Evolutionary conservation across 371 early-diverging fungal genomes (phyloP).

Genomic region (Haplosporangium sp.): DNA sequence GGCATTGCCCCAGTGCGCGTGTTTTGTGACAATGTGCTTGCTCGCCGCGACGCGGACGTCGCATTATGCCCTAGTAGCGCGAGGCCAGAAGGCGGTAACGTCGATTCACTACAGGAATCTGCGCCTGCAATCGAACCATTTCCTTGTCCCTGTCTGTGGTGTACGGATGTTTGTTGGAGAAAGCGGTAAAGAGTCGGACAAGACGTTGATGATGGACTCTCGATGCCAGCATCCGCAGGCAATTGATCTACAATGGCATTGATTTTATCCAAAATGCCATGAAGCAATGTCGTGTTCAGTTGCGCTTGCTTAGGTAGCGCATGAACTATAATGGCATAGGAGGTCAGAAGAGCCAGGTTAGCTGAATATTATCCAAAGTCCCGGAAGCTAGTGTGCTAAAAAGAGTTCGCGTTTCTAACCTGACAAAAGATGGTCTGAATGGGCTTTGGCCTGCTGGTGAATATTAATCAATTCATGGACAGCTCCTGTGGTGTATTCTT

Average conservation of each 20-base stretch:
- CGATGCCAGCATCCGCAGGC: conserved; percentile 6
- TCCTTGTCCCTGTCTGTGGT: not conserved
- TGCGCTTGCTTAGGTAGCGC: conserved; percentile 37
- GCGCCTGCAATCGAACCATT: not conserved
- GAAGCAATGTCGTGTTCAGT: conserved; percentile 21
- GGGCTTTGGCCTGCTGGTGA: conserved; percentile 33
- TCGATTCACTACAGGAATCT: not conserved
- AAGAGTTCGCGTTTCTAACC: conserved; percentile 5
- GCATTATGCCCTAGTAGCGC: conserved; percentile 27
- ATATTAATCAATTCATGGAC: conserved; percentile 25
- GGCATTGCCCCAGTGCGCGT: conserved; percentile 7
- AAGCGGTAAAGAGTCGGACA: conserved; percentile 27
- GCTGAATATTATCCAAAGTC: not conserved
- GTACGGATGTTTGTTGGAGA: conserved; percentile 9
- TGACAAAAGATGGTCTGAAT: conserved; percentile 38
- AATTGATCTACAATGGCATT: conserved; percentile 10
- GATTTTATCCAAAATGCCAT: conserved; percentile 36
- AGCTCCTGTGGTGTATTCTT: conserved; percentile 23
- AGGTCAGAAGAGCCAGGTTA: not conserved
- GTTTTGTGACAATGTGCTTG: not conserved
- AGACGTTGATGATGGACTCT: conserved; percentile 8
- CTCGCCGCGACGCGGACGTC: not conserved
- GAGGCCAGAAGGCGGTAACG: conserved; percentile 16
- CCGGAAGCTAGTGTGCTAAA: no score
- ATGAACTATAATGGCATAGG: conserved; percentile 13